Evolutionary conservation across 768 basidiomycete genomes (phyloP), one percentile per base, ranked within the genome.

Genomic region (Stropharia rugosoannulata): DNA sequence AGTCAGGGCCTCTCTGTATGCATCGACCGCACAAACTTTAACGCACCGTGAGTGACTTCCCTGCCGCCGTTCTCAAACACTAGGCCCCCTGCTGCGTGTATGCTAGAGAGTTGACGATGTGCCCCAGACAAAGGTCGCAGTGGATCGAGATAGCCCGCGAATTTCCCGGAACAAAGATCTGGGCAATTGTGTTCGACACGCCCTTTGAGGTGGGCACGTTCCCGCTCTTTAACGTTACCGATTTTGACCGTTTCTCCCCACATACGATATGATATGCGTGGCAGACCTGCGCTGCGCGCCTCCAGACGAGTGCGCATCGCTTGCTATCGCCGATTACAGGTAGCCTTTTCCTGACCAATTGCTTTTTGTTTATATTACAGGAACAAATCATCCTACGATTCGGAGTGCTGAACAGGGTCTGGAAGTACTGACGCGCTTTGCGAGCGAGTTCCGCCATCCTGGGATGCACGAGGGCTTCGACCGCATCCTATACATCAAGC

Each of bases 21-120:
- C 67, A 80, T 92, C 42, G 91, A 92, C 65, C 80, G 90, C 57
- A 88, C 88, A 22, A 92, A 93, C 71, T 80, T 91, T 60, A 81
- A 91, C 66, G 75, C 76, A 52, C 65, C 66, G 89, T 90, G 71
- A 68, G 83, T 76, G 38, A 29, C 38, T 35, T 43, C 13, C n/a
- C 32, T 22, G 29, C 5, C 43, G 16, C 12, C 38, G 19, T 3
- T 41, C 29, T 35, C 37, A 22, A 18, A 3, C 15, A 18, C 15
- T 35, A 15, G 15, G 29, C 15, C 43, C 41, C 42, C n/a, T 4
- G 40, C 41, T 22, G 22, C 22, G 22, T 4, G 22, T 22, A 22
- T 22, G 22, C 40, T 43, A 32, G 36, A 55, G 46, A 42, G 49
- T 54, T 59, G 56, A 65, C 68, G 51, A 54, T 45, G 53, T 47